Base-by-base conservation (phyloP, 106 monocot genomes). In the Phalaenopsis equestris region DNA sequence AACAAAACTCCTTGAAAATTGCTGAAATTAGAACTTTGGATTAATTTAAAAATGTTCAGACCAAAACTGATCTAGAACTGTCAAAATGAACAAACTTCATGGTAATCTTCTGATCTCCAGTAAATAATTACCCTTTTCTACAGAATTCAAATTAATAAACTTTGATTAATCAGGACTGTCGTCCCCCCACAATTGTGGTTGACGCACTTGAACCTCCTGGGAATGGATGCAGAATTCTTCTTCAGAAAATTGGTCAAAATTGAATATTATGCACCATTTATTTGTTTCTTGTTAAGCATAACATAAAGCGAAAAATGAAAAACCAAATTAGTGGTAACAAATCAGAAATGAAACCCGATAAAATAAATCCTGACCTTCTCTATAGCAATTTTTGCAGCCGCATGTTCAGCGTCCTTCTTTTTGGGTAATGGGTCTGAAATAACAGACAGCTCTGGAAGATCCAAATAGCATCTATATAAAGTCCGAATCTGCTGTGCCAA, bases 341-440 rank as follows among this genome's bases (percentile, higher is more conserved):
- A 21, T 61, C n/a, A 61, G 21, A 61, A n/a, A 61, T 61, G 23
- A 1, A 61, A 21, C 21, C n/a, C 61, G 52, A 24, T 47, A 11
- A 11, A 76, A 23, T 48, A 76, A 76, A 49, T 17, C 12, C 52
- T 48, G 46, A 95, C 98, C 94, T 93, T 94, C 55, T 99, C 98
- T 58, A 99, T 76, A 64, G 94, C 98, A 57, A 99, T 82, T 52
- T 87, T 88, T 24, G 98, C 94, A 38, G 94, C 98, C 70, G 91
- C 80, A 78, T 99, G 94, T 75, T 94, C 98, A 1, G 98, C 98
- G 67, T 99, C 98, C 75, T 94, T 99, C 90, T 94, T 99, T 80
- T 84, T 93, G 47, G 91, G 45, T 75, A 91, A 90, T 2, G 79
- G 84, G 57, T 87, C 93, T 11, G 98, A 94, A 70, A 83, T 81